Percentiles rank a stretch among this genome's conserved stretches.
These are phyloP conservation scores for Venturiaceae sp. DNA, from an alignment of 2,329 filamentous ascomycete genomes.

Conservation along the genomic window DNA sequence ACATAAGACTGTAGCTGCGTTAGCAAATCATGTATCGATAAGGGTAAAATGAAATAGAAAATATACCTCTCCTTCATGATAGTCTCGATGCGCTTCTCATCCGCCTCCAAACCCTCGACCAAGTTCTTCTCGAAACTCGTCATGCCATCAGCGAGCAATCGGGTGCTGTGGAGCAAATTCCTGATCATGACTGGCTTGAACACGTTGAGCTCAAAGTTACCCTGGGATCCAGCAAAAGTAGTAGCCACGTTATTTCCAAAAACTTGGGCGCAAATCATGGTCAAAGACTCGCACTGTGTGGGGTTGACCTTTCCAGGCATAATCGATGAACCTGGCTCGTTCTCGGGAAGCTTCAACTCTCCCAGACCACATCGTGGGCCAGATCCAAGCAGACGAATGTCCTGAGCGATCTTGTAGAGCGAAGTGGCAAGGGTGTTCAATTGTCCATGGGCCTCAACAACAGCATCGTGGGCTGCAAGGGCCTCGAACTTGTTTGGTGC, in stretches of 20 bases:
- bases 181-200: slow-evolving; percentile 97
- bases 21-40: background rate
- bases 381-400: slow-evolving; percentile 92
- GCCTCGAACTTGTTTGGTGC: slow-evolving; percentile 99
- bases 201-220: slow-evolving; percentile 97
- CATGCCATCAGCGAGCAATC: slow-evolving; percentile 88
- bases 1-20: slow-evolving; percentile 64
- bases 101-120: slow-evolving; percentile 77
- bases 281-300: slow-evolving; percentile 94
- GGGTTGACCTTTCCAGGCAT: slow-evolving; percentile 99
- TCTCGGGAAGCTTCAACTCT: slow-evolving; percentile 88
- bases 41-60: background rate
- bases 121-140: slow-evolving; percentile 91
- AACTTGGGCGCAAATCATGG: slow-evolving; percentile 95
- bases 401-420: slow-evolving; percentile 96
- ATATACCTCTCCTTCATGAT: slow-evolving; percentile 90
- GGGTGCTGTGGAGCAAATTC: slow-evolving; percentile 86
- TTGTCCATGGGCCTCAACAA: slow-evolving; percentile 87
- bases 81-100: slow-evolving; percentile 82
- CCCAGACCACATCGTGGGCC: slow-evolving; percentile 92
- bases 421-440: slow-evolving; percentile 88
- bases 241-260: slow-evolving; percentile 95
- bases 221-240: slow-evolving; percentile 91
- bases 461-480: slow-evolving; percentile 87
- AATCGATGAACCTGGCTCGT: slow-evolving; percentile 95